These are phyloP conservation scores for Exophiala dermatitidis DNA, from an alignment of 2,329 filamentous ascomycete genomes.

Conservation along the genomic window DNA sequence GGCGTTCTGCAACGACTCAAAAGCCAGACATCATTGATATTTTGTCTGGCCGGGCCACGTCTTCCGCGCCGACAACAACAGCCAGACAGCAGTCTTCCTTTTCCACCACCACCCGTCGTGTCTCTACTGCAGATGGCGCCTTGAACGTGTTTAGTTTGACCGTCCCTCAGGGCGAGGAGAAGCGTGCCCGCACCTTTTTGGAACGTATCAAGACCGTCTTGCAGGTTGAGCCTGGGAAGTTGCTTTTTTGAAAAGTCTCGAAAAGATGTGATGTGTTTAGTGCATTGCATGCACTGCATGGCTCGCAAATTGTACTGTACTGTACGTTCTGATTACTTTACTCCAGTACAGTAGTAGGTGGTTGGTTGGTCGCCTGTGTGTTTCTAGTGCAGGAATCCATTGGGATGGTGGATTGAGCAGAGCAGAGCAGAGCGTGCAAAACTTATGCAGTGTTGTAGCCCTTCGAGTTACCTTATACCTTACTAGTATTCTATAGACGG, in stretches of 20 bases:
- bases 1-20: constrained; percentile 30
- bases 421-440: too few relatives aligned
- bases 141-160: constrained; percentile 74
- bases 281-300: too few relatives aligned
- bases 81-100: background rate
- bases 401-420: too few relatives aligned
- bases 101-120: background rate
- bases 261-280: background rate
- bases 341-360: too few relatives aligned
- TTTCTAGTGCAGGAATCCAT: too few relatives aligned
- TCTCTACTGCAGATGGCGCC: constrained; percentile 46
- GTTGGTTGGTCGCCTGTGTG: too few relatives aligned
- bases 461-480: too few relatives aligned
- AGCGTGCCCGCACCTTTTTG: constrained; percentile 72
- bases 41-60: constrained; percentile 49
- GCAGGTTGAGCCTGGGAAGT: constrained; percentile 68
- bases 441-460: too few relatives aligned
- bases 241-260: constrained; percentile 49
- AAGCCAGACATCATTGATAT: constrained; percentile 77
- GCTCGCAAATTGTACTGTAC: too few relatives aligned
- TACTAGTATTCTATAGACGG: too few relatives aligned
- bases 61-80: constrained; percentile 28
- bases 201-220: constrained; percentile 78
- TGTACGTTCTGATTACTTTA: too few relatives aligned
- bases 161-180: constrained; percentile 73